Evolutionary conservation across 495 filamentous ascomycete genomes (phyloP), one percentile per base, ranked within the genome.

Genomic region (Talaromyces thailandensis): DNA sequence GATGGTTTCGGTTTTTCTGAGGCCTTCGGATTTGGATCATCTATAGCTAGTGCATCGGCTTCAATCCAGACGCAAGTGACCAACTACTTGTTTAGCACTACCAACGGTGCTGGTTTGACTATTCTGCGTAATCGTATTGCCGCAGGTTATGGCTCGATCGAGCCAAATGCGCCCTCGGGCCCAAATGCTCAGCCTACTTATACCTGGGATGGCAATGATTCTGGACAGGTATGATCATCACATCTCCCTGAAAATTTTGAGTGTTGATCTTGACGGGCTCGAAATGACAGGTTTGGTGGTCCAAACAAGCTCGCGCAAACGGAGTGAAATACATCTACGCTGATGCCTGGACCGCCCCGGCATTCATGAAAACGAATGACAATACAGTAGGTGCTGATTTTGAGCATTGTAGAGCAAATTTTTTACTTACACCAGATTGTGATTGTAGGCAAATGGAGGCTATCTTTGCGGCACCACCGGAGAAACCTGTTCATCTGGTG

Each of bases 291-390:
- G 55, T 57, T 21, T 57, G 26, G 26, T 57, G 55, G 55, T 74
- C 78, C 14, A 69, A 82, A 62, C 70, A 81, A 60, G 80, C 80
- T 1, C 66, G 75, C 24, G 66, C 64, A 1, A 73, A 76, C 52
- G 78, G 79, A 4, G 75, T 79, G 4, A 76, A 71, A 28, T 72
- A 68, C 0, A 72, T 82, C 57, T 84, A 84, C 63, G 80, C 81
- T 1, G 74, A 86, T 69, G 82, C 82, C 0, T 84, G 82, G 82
- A 78, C 72, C 31, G 82, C 81, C 0, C 81, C 81, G 0, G 80
- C 76, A 0, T 86, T 77, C 70, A 84, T 86, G 82, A 86, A 84
- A 68, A 83, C 79, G 6, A 81, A 79, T 64, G 67, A 70, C 14
- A 65, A 70, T 25, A 69, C 78, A 43, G 62, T 57, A 35, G 3